Percentiles rank a stretch among this genome's conserved stretches.
Conservation (phyloP, 2,329 filamentous ascomycete species). For the Hypoxylon sp. region DNA sequence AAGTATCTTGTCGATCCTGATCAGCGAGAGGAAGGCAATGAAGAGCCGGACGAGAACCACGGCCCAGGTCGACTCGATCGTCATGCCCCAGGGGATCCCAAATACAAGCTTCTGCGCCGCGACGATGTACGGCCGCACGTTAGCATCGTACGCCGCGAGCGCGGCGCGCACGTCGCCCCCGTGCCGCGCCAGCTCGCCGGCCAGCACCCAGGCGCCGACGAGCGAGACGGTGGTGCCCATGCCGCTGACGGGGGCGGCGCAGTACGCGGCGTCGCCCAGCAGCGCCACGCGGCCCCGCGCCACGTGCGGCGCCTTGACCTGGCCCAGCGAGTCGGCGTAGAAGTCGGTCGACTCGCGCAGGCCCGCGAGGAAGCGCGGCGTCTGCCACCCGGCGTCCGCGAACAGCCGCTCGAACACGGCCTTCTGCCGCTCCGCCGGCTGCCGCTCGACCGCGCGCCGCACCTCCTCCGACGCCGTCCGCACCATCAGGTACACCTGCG, state of each 20-base stretch:
- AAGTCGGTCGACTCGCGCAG: conserved; percentile 51
- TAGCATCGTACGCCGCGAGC: conserved; percentile 59
- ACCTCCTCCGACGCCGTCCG: conserved; percentile 23
- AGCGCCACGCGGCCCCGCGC: conserved; percentile 62
- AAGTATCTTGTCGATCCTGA: conserved; percentile 43
- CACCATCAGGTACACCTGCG: conserved; percentile 54
- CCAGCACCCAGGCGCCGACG: conserved; percentile 67
- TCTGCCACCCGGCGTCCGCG: conserved; percentile 47
- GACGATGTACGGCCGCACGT: conserved; percentile 59
- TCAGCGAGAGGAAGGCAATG: conserved; percentile 45
- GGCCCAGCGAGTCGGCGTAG: conserved; percentile 59
- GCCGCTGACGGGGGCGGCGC: conserved; percentile 62
- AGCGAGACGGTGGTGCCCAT: conserved; percentile 64
- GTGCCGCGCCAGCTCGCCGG: conserved; percentile 62
- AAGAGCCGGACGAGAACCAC: conserved; percentile 38
- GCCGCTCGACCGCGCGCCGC: conserved; percentile 22
- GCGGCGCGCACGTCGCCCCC: conserved; percentile 50
- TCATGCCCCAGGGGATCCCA: conserved; percentile 41
- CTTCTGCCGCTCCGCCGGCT: conserved; percentile 43
- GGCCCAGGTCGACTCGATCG: conserved; percentile 41
- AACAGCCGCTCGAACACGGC: conserved; percentile 49
- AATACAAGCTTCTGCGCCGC: conserved; percentile 54
- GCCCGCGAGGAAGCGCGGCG: conserved; percentile 35
- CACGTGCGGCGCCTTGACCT: conserved; percentile 60
- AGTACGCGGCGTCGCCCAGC: conserved; percentile 67